phyloP scores from a whole-genome alignment of 257 asterid species.

The Solanum microdontum region DNA sequence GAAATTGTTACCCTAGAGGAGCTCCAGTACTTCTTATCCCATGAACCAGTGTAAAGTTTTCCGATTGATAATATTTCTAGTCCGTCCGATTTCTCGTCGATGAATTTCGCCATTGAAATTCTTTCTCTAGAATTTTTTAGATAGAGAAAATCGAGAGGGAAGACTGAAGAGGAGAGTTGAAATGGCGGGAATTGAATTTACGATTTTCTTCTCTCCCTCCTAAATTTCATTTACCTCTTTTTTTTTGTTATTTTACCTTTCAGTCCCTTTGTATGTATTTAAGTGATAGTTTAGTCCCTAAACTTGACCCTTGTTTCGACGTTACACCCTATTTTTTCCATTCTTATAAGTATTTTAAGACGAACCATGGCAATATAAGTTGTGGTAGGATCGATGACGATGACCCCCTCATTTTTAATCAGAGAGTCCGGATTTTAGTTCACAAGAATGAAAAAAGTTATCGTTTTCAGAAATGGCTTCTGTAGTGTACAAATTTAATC shows the following conservation, averaged over 20 bases:
- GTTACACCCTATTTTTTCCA: not conserved
- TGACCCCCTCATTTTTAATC: no score
- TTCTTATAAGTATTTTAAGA: not conserved
- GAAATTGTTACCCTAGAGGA: slow-evolving; percentile 72
- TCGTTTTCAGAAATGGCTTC: rapidly evolving
- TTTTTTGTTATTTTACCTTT: not conserved
- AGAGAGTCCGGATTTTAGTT: rapidly evolving
- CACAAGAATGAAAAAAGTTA: not conserved
- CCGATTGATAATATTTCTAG: slow-evolving; percentile 71
- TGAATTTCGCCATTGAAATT: slow-evolving; percentile 33
- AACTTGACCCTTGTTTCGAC: not conserved
- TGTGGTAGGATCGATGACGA: not conserved
- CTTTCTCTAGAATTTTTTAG: not conserved
- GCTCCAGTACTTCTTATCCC: slow-evolving; percentile 99
- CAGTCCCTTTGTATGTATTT: not conserved
- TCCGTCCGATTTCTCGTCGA: slow-evolving; percentile 45
- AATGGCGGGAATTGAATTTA: slow-evolving; percentile 26
- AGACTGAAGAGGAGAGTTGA: not conserved
- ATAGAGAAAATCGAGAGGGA: not conserved
- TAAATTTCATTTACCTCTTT: not conserved
- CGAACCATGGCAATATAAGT: not conserved
- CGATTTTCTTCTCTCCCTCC: not conserved
- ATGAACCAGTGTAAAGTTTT: slow-evolving; percentile 53
- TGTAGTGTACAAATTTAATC: not conserved
- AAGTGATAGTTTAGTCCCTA: not conserved